Percentiles rank a stretch among this genome's conserved stretches.
Evolutionary conservation across 78 protist genomes (phyloP).

Genomic region (Dictyostelium citrinum): DNA sequence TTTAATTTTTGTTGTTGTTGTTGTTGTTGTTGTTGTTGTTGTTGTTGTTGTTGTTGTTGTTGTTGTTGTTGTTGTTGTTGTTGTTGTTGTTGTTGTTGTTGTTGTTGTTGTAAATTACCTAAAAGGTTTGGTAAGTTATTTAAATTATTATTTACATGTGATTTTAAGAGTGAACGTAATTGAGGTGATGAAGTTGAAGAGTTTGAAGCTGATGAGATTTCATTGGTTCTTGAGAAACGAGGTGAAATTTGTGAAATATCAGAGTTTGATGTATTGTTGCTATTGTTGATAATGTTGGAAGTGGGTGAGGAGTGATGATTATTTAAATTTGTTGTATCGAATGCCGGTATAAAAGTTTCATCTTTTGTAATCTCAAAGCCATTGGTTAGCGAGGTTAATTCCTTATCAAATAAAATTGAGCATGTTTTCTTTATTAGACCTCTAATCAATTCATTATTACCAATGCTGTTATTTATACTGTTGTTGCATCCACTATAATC

Average conservation of each 20-base stretch:
- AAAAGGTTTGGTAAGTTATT: neutral
- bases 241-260: constrained; percentile 26
- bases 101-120: neutral
- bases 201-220: neutral
- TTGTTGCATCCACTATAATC: neutral
- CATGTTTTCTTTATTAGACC: constrained; percentile 51
- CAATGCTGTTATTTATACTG: neutral
- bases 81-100: neutral
- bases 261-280: neutral
- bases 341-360: constrained; percentile 28
- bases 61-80: neutral
- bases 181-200: constrained; percentile 32
- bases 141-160: constrained; percentile 12
- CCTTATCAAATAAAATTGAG: constrained; percentile 39
- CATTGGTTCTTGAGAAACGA: neutral
- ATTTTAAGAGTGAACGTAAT: constrained; percentile 13
- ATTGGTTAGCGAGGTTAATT: constrained; percentile 1
- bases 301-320: neutral
- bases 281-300: neutral
- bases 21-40: neutral
- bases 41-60: neutral
- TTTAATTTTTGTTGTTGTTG: neutral
- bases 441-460: constrained; percentile 50
- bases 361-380: constrained; percentile 24
- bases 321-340: neutral